Evolutionary conservation across 352 stramenopile genomes (phyloP).

Genomic region (Phytophthora tentaculata): DNA sequence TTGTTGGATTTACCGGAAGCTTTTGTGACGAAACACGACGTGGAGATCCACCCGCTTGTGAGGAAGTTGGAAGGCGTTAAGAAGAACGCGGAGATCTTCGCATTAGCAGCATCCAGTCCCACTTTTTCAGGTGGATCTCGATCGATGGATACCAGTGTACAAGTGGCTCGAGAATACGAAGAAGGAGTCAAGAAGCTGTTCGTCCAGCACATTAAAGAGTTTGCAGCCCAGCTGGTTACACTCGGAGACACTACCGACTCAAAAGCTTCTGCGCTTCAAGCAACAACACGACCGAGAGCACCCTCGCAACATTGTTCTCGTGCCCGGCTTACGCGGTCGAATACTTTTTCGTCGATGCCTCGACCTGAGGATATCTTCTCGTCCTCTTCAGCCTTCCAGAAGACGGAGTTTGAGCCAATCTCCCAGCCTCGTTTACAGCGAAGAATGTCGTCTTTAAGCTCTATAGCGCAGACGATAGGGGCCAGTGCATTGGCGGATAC

Average conservation of each 20-base stretch:
- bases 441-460: constrained; percentile 55
- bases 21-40: constrained; percentile 67
- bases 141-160: constrained; percentile 32
- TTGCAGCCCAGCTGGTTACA: constrained; percentile 63
- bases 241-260: constrained; percentile 53
- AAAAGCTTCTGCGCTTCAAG: constrained; percentile 4
- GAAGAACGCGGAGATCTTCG: constrained; percentile 48
- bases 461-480: constrained; percentile 33
- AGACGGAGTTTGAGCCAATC: constrained; percentile 17
- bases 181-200: constrained; percentile 60
- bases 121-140: constrained; percentile 18
- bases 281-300: constrained; percentile 12
- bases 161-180: constrained; percentile 54
- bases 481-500: constrained; percentile 16
- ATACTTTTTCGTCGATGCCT: constrained; percentile 38
- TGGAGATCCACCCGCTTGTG: constrained; percentile 72
- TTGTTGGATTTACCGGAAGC: constrained; percentile 69
- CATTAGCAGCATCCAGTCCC: constrained; percentile 20
- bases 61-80: constrained; percentile 67
- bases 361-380: constrained; percentile 33
- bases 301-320: constrained; percentile 24
- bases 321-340: constrained; percentile 35
- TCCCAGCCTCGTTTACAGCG: constrained; percentile 31
- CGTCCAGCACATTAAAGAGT: constrained; percentile 58
- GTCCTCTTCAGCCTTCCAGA: constrained; percentile 12